Evolutionary conservation across 352 stramenopile genomes (phyloP), one percentile per base, ranked within the genome.

Genomic region (Globisporangium perplexum): DNA sequence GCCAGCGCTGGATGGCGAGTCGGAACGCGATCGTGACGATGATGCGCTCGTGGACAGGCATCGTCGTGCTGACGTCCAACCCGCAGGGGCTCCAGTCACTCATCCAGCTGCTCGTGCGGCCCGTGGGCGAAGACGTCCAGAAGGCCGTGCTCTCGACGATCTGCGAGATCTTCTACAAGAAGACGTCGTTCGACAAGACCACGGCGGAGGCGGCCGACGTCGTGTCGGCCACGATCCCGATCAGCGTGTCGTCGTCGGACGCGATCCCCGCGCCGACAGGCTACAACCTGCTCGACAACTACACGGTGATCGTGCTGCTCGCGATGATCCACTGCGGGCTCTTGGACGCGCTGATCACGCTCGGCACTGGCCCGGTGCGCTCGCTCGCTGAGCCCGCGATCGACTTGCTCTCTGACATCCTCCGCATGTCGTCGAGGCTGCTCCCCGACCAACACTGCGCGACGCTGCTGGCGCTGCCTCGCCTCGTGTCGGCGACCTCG

Each of bases 31-130:
- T 96, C 30, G 83, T 96, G 31, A 91, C 80, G 10, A 90, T 96
- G 79, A 94, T 96, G 83, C 83, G 85, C 0, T 94, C 87, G 18
- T 96, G 87, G 87, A 95, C 87, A 46, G 85, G 85, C 39, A 89
- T 95, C 45, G 77, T 95, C 12, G 73, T 93, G 23, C 57, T 96
- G 15, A 93, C 82, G 15, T 93, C 83, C 17, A 94, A 96, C 55
- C 87, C 85, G 20, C 84, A 95, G 63, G 87, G 87, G 14, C 62
- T 96, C 11, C 77, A 90, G 51, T 91, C 87, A 42, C 66, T 96
- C 12, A 81, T 94, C 50, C 85, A 95, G 42, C 62, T 96, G 31
- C 68, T 96, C 10, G 83, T 95, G 15, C 75, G 83, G n/a, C 87
- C 87, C 4, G 84, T 96, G 0, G 86, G 85, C 5, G 84, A 95